Evolutionary conservation across 164 flowering plant genomes (phyloP), one percentile per base, ranked within the genome.

Genomic region (Nelumbo lutea): DNA sequence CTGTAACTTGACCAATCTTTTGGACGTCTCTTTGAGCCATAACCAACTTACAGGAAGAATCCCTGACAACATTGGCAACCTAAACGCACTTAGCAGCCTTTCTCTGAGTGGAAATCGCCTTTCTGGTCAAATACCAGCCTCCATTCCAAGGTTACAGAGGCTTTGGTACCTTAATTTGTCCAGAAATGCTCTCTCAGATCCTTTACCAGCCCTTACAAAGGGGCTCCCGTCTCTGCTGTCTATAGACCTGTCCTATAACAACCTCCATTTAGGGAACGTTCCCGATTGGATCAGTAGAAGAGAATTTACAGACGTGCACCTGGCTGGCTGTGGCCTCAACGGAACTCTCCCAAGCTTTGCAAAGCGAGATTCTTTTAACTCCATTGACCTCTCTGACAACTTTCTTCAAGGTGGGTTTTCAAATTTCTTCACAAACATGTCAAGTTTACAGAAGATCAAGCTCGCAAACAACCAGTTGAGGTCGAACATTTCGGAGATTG

Each of bases 141-240:
- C 97, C 48, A 65, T 95, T 67, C 77, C 89, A 46, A 77, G 65
- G 62, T 66, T 92, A 27, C 79, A 76, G 68, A 86, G 75, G 27
- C 86, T 95, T 47, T 91, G 97, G 92, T 70, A 82, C 64, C 87
- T 95, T 8, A 92, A 88, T 73, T 55, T 92, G 42, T 92, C 99
- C 0, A 83, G 89, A 70, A 95, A 95, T 76, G 80, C 65, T 43
- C 72, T 95, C 50, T 78, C 88, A 14, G 83, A 78, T 46, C 89
- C 96, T 67, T 75, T 90, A 59, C 90, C 97, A 2, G 50, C 79
- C 59, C 75, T 84, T 38, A 65, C 74, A 48, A 82, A 73, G 39
- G 93, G 90, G 11, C 56, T 88, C 47, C 97, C 88, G 66, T 85
- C 93, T 65, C 73, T 94, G 41, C 43, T 86, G 73, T 83, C 93